phyloP scores from a whole-genome alignment of 495 filamentous ascomycete species.

The Hypoxylon rickii region DNA sequence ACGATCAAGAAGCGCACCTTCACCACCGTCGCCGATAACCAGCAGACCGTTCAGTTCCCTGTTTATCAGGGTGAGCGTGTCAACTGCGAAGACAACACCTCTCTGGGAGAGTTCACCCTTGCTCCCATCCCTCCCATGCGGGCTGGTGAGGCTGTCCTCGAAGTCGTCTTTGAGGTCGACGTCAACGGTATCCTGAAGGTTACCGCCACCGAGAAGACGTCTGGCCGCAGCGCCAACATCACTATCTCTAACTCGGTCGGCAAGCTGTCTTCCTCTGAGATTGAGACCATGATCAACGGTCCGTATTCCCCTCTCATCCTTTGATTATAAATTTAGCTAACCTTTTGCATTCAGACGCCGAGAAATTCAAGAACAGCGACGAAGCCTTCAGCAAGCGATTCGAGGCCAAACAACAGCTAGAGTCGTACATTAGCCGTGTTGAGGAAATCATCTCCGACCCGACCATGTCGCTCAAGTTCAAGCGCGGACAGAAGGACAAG shows the following conservation, averaged over 20 bases:
- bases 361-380: constrained; percentile 97
- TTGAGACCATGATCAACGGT: constrained; percentile 96
- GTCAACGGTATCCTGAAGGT: constrained; percentile 99
- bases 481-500: constrained; percentile 99
- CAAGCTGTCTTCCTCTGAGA: constrained; percentile 93
- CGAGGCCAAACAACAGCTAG: constrained; percentile 97
- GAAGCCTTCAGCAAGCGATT: constrained; percentile 99
- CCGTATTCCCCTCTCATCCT: constrained; percentile 40
- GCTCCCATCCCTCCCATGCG: constrained; percentile 97
- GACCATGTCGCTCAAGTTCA: constrained; percentile 92
- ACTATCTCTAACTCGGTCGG: constrained; percentile 99
- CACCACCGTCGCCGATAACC: constrained; percentile 96
- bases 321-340: constrained; percentile 15
- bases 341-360: constrained; percentile 66
- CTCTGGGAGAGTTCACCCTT: constrained; percentile 96
- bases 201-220: constrained; percentile 98
- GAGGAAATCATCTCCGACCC: constrained; percentile 99
- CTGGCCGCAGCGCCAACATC: constrained; percentile 97
- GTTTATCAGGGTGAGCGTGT: constrained; percentile 99
- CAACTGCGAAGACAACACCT: constrained; percentile 99
- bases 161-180: constrained; percentile 99
- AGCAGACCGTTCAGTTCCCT: constrained; percentile 96
- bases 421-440: constrained; percentile 98
- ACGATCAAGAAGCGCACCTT: constrained; percentile 95
- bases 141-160: constrained; percentile 95